Evolutionary conservation across 352 stramenopile species (phyloP), one percentile per base, ranked within the genome.

Genomic region (Phytophthora pini): DNA sequence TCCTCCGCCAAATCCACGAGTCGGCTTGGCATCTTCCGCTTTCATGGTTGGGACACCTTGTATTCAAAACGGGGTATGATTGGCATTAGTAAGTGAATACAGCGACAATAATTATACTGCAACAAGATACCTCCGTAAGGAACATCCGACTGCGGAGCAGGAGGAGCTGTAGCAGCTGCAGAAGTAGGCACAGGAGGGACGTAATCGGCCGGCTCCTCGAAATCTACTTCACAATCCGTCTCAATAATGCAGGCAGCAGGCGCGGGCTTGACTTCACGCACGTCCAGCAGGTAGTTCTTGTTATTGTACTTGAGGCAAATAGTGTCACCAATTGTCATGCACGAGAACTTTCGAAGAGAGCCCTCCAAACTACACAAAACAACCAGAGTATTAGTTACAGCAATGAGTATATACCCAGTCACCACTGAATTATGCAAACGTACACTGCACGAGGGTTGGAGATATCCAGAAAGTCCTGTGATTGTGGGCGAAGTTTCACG

Each of bases 201-300:
- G 46, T 96, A 96, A 61, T 94, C 88, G 0, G 82, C 80, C 2
- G 98, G 98, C 2, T 97, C 87, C 71, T 99, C 97, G 75, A 99
- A 99, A 76, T 99, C 98, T 6, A 99, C 95, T 72, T 99, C 98
- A 62, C 97, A 99, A 77, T 99, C 98, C 2, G 97, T 99, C 83
- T 99, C 98, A 58, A 99, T 99, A 70, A 99, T 99, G 68, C 96
- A 99, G 5, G 95, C 97, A 11, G 97, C 98, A 56, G 98, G 91
- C 26, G 94, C 72, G 0, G 98, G 98, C 63, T 97, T 87, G 3
- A 99, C 87, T 78, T 99, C 97, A 22, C 97, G 94, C n/a, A 99
- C 89, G 62, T 98, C 95, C 65, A 99, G 87, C 78, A 99, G 89
- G 73, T 99, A 99, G 66, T 99, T 98, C 68, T 98, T 98, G 78